Percentiles rank a stretch among this genome's conserved stretches.
phyloP scores from a whole-genome alignment of 768 basidiomycete genomes.

The Auricularia sp. region DNA sequence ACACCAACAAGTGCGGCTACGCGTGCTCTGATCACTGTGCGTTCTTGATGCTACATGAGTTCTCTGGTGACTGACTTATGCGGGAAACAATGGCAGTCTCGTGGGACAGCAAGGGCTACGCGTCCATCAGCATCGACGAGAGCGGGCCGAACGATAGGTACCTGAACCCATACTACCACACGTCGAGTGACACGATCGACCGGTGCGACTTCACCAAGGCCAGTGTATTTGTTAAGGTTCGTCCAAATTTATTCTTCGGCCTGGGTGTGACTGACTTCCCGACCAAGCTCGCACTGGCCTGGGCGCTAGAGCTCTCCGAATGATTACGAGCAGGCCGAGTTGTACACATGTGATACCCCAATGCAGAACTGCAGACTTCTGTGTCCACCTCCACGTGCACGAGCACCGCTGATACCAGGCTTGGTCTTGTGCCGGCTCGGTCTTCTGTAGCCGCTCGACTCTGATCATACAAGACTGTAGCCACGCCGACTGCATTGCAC shows the following conservation, averaged over 20 bases:
- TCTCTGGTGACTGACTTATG: neutral
- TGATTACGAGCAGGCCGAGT: no score
- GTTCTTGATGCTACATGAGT: neutral
- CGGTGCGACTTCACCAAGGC: neutral
- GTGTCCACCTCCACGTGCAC: no score
- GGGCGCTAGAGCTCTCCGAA: neutral
- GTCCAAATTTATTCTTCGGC: slow-evolving; percentile 48
- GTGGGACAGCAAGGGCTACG: neutral
- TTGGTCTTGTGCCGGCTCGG: no score
- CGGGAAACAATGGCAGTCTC: neutral
- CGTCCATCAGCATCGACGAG: neutral
- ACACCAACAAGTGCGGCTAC: neutral
- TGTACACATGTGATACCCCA: no score
- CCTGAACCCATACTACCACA: slow-evolving; percentile 1
- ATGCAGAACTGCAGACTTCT: no score
- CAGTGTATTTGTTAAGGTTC: neutral
- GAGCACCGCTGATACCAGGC: no score
- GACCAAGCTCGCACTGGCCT: slow-evolving; percentile 63
- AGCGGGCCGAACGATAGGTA: neutral
- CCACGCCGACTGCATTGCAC: no score
- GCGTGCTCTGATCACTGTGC: neutral
- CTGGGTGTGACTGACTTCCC: slow-evolving; percentile 58
- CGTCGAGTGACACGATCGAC: neutral
- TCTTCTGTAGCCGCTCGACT: no score
- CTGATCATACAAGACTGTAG: no score